phyloP scores from a whole-genome alignment of 257 asterid species.

The Cynanchum wilfordii region DNA sequence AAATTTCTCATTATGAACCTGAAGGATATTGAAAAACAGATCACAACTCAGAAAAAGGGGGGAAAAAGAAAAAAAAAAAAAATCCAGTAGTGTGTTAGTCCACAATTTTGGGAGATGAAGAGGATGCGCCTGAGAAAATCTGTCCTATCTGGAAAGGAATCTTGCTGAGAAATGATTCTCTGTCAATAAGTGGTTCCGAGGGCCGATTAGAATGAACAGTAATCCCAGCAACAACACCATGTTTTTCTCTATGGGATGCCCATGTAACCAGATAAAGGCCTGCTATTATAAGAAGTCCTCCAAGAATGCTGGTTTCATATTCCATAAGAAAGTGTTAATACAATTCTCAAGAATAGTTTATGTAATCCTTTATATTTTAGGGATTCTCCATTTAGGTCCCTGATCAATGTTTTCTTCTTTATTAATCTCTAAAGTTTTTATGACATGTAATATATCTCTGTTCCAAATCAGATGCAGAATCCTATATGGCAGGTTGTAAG shows the following conservation, averaged over 20 bases:
- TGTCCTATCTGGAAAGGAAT: slow-evolving; percentile 37
- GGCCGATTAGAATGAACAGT: slow-evolving; percentile 32
- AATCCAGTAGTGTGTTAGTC: neutral
- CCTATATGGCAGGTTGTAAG: no score
- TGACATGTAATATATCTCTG: no score
- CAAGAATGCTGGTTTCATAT: slow-evolving; percentile 57
- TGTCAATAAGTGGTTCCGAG: slow-evolving; percentile 41
- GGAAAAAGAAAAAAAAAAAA: no score
- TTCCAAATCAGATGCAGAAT: no score
- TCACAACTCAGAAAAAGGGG: no score
- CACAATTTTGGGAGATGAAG: neutral
- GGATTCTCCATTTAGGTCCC: no score
- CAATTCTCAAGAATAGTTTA: neutral
- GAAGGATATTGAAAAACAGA: neutral
- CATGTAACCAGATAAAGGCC: slow-evolving; percentile 96
- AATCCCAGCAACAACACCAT: slow-evolving; percentile 24
- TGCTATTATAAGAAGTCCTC: slow-evolving; percentile 71
- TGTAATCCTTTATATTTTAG: no score
- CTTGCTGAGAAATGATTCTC: slow-evolving; percentile 45
- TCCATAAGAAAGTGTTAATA: neutral
- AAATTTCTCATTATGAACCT: neutral
- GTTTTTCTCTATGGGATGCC: slow-evolving; percentile 71
- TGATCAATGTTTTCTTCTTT: no score
- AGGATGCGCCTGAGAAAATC: neutral
- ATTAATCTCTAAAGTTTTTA: no score